A percentile compares a stretch with the other conserved stretches of the same genome.
Evolutionary conservation across 1,139 yeast species (phyloP).

Genomic region (Yamadazyma dushanensis): DNA sequence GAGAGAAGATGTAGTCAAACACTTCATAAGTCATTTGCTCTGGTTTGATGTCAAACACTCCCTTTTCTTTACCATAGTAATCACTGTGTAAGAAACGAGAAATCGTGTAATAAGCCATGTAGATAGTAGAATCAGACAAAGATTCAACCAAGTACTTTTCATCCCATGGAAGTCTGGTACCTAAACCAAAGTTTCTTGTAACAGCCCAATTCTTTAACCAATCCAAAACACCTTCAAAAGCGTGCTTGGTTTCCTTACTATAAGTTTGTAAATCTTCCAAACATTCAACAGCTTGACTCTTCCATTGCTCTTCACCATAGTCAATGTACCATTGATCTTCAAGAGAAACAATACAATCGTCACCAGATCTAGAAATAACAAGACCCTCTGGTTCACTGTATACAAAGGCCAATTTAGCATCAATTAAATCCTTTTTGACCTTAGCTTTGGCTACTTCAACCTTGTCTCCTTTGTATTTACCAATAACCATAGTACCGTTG

Average conservation of each 20-base stretch:
- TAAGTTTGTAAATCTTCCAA: conserved; percentile 76
- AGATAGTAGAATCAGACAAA: conserved; percentile 91
- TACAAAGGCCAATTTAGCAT: conserved; percentile 76
- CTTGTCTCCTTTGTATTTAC: conserved; percentile 83
- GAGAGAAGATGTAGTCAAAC: conserved; percentile 85
- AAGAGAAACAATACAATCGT: conserved; percentile 91
- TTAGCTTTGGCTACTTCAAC: conserved; percentile 90
- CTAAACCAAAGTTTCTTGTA: conserved; percentile 94
- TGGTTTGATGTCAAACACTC: conserved; percentile 72
- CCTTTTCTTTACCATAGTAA: conserved; percentile 75
- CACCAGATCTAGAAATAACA: conserved; percentile 94
- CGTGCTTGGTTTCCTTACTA: conserved; percentile 83
- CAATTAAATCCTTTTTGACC: conserved; percentile 80
- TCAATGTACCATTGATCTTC: conserved; percentile 99
- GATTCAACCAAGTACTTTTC: conserved; percentile 91
- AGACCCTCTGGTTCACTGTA: conserved; percentile 93
- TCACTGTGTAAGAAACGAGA: conserved; percentile 84
- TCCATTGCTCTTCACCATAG: conserved; percentile 96
- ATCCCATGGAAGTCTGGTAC: conserved; percentile 98
- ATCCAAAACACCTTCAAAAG: conserved; percentile 89
- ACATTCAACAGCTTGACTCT: conserved; percentile 79
- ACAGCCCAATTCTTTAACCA: conserved; percentile 99
- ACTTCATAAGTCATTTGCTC: conserved; percentile 92
- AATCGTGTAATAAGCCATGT: conserved; percentile 94
- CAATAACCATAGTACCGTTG: conserved; percentile 78